Base-by-base conservation (phyloP, 1,284 basidiomycete genomes). In the Ustilago esculenta region DNA sequence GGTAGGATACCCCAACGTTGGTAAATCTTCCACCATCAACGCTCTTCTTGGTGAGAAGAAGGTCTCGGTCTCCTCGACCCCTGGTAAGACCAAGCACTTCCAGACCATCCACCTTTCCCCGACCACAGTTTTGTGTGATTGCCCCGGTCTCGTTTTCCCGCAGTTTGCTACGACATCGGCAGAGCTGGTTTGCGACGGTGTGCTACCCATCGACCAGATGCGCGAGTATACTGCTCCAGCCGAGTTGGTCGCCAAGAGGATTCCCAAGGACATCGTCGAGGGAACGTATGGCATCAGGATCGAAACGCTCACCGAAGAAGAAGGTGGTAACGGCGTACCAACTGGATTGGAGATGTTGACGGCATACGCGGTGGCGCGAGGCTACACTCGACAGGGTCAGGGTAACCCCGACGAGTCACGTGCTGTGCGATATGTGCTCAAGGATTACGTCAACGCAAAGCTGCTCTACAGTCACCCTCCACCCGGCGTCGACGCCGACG, bases 351-450 rank as follows among this genome's bases (percentile, higher is more conserved):
- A 94, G 78, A 85, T 98, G 50, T 85, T 98, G 20, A 87, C 91
- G 23, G 86, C 92, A 4, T 95, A 96, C 85, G 94, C 94, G 0
- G 65, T 79, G 4, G 79, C 63, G n/a, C 86, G 95, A 74, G 96
- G 96, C 23, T 95, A 91, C 83, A 91, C 90, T 73, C 89, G 95
- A 42, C 89, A 94, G 10, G 94, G 95, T 1, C 92, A 95, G 84
- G 96, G 96, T 46, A 96, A 95, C 82, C 94, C 96, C 2, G 96
- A 99, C 81, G 94, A 97, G 82, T 92, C 94, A 20, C 89, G 94
- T 49, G 90, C 95, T 0, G 92, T 95, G 12, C 88, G 96, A 58
- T 91, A 91, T 79, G 87, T 99, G 51, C 86, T 99, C 54, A 99
- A 99, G 83, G 96, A 99, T 84, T 98, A 97, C 77, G 93, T 98